Evolutionary conservation across 352 stramenopile species (phyloP), one percentile per base, ranked within the genome.

Genomic region (Phytophthora uliginosa): DNA sequence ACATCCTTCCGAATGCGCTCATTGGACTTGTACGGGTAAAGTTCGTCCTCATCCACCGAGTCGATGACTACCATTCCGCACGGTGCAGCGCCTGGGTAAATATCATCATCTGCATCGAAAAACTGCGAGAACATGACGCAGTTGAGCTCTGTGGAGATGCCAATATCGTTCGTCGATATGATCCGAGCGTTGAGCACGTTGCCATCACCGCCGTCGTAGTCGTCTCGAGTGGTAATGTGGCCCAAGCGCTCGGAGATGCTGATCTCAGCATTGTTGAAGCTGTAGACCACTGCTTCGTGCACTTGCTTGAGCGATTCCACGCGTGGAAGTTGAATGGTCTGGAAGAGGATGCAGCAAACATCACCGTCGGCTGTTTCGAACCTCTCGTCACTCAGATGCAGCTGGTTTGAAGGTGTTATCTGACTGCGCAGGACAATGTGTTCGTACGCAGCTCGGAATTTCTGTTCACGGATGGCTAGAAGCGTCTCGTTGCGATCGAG

Each of bases 161-260:
- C 54, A 4, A 36, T 31, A 7, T 40, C 31, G 7, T 74, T 63
- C 22, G 20, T 63, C 3, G 67, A 74, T 1, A 60, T 6, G 1
- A 74, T 40, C 8, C 66, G 59, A 20, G 50, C 45, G 24, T 64
- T 72, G 50, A 47, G 62, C 2, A 63, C 40, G 36, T 22, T 51
- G 24, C 36, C 33, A 22, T 76, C 55, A 4, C 57, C 45, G 33
- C 13, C 45, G 33, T 82, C 66, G 20, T 77, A 71, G 61, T 74
- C 68, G 9, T 82, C 71, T 33, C 75, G 58, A 17, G 67, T n/a
- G 9, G 73, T 70, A 40, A 79, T 20, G 47, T 79, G 69, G 7
- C 78, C 78, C 13, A 73, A 62, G 18, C 62, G 48, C 59, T 82
- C 75, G 4, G 71, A 82, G 17, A 82, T 77, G 31, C 28, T 76